A percentile compares a stretch with the other conserved stretches of the same genome.
phyloP scores from a whole-genome alignment of 2,329 filamentous ascomycete species.

The Trichoderma arundinaceum region DNA sequence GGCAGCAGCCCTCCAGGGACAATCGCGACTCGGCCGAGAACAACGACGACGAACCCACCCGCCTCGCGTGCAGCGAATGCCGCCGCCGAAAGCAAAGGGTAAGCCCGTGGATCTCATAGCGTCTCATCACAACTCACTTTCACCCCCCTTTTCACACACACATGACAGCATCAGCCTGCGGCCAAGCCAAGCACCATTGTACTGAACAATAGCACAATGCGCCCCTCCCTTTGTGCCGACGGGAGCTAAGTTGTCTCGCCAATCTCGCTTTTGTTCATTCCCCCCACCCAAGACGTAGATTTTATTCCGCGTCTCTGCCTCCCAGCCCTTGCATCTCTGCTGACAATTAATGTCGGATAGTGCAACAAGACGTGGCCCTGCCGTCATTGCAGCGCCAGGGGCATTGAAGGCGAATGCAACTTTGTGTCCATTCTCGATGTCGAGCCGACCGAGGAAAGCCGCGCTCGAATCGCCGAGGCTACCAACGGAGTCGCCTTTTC shows the following conservation, averaged over 20 bases:
- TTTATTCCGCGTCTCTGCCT: neutral
- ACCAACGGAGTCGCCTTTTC: neutral
- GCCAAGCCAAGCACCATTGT: too few species aligned
- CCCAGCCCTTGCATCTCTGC: neutral
- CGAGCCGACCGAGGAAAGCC: slow-evolving; percentile 1
- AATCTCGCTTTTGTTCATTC: too few species aligned
- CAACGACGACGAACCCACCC: too few species aligned
- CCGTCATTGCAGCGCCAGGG: slow-evolving; percentile 49
- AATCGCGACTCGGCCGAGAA: too few species aligned
- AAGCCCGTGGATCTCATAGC: slow-evolving; percentile 4
- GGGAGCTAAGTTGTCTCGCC: too few species aligned
- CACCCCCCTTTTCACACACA: neutral
- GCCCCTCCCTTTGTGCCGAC: too few species aligned
- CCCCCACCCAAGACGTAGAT: neutral
- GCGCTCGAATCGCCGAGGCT: neutral
- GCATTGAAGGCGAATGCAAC: slow-evolving; percentile 46
- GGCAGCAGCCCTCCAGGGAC: too few species aligned
- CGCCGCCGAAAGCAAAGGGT: slow-evolving; percentile 50
- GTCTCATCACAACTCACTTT: neutral
- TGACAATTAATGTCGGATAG: slow-evolving; percentile 34
- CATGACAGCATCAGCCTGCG: too few species aligned
- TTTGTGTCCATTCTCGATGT: slow-evolving; percentile 37
- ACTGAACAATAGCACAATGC: too few species aligned
- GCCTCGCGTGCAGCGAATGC: slow-evolving; percentile 51
- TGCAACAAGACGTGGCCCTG: slow-evolving; percentile 51